A percentile compares a stretch with the other conserved stretches of the same genome.
phyloP scores from a whole-genome alignment of 2,329 filamentous ascomycete species.

The Pezicula carpinea region DNA sequence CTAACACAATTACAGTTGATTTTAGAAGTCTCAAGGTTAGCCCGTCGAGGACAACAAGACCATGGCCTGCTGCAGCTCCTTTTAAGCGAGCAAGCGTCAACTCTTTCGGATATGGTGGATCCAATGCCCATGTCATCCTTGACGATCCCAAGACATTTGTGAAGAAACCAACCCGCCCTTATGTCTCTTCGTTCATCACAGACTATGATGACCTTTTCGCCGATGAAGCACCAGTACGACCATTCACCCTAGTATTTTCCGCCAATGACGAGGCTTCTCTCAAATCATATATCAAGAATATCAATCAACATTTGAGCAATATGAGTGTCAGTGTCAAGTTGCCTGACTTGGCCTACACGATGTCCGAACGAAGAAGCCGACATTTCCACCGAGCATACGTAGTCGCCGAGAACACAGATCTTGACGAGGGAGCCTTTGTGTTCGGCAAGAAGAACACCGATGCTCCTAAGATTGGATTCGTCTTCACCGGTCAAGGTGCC shows the following conservation, averaged over 20 bases:
- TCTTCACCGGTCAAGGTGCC: conserved; percentile 29
- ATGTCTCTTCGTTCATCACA: conserved; percentile 5
- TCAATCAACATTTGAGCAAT: conserved; percentile 15
- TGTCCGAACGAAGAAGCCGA: conserved; percentile 16
- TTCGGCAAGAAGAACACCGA: neutral
- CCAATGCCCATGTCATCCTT: conserved; percentile 39
- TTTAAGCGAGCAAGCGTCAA: conserved; percentile 24
- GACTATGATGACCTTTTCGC: conserved; percentile 4
- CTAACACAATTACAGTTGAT: neutral
- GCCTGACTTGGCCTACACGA: conserved; percentile 20
- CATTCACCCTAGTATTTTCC: conserved; percentile 17
- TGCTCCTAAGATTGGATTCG: conserved; percentile 15
- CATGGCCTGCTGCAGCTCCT: conserved; percentile 19
- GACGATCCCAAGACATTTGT: conserved; percentile 22
- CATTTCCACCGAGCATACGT: conserved; percentile 17
- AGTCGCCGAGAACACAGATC: conserved; percentile 1
- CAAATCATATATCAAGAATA: conserved; percentile 14
- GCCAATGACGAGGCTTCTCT: conserved; percentile 22
- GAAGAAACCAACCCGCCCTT: neutral
- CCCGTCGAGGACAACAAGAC: conserved; percentile 8
- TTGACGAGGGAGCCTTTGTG: neutral
- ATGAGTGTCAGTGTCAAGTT: conserved; percentile 13
- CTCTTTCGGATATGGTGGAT: conserved; percentile 36
- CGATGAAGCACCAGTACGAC: conserved; percentile 4
- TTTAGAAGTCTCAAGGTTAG: conserved; percentile 3